Evolutionary conservation across 129 eudicot species (phyloP), one percentile per base, ranked within the genome.

Genomic region (Tanacetum coccineum): DNA sequence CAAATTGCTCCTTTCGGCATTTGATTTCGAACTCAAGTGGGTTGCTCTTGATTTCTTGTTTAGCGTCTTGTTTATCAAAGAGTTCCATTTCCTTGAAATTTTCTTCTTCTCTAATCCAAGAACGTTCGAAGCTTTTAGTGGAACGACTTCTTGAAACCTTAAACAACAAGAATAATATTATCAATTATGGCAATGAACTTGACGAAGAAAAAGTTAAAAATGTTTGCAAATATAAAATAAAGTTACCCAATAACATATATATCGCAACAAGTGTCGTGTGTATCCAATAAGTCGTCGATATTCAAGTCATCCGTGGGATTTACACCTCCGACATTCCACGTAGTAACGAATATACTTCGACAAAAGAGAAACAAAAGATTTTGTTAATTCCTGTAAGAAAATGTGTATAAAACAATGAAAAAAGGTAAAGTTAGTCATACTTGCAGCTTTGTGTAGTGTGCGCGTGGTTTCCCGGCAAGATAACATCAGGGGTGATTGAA

Each of bases 111-210:
- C 80, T n/a, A 77, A 17, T 60, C 87, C 89, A 51, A 87, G 69
- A 19, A 87, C 81, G 71, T 79, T 87, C 8, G 81, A 76, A 10
- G 87, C 85, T 50, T 74, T 87, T 3, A 87, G 79, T 19, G 95
- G 87, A 77, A 87, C 95, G n/a, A 81, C 85, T 87, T 87, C 95
- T 77, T 87, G 95, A 66, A 87, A 87, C 81, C 95, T 87, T 74
- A 17, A 22, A 75, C 28, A 67, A 47, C 61, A 58, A n/a, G 36
- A 46, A 46, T 64, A 22, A 12, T 21, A 63, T 13, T 0, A n/a
- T 61, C 21, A 61, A 40, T 30, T 14, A 60, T 60, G n/a, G 13
- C 25, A 36, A 39, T 10, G 36, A 48, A 26, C 15, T 49, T 50
- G n/a, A 28, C 1, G 20, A 48, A 48, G 20, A 48, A 48, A 3